phyloP scores from a whole-genome alignment of 441 rosid genomes.

The Flueggea neowawraea region DNA sequence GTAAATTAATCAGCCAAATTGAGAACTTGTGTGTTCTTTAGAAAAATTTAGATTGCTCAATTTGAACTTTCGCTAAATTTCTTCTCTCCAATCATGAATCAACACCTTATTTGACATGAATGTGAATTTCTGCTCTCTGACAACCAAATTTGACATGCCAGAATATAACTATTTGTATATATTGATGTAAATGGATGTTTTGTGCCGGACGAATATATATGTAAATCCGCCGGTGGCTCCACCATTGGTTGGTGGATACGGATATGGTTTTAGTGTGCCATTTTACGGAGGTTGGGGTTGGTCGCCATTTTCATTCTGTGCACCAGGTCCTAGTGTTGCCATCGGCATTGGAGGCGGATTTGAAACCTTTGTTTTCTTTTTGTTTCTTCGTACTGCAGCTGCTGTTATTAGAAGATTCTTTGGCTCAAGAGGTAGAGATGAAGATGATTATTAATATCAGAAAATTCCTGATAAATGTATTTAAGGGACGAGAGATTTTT shows the following conservation, averaged over 20 bases:
- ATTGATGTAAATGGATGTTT: not conserved
- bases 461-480: too few species aligned
- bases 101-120: too few species aligned
- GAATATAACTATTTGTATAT: not conserved
- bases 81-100: too few species aligned
- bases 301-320: constrained; percentile 90
- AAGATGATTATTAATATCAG: constrained; percentile 59
- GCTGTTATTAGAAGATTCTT: constrained; percentile 62
- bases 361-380: constrained; percentile 53
- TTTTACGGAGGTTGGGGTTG: constrained; percentile 83
- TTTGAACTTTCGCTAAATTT: too few species aligned
- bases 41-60: too few species aligned
- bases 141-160: too few species aligned
- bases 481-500: too few species aligned
- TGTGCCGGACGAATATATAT: constrained; percentile 80
- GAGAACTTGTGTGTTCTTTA: too few species aligned
- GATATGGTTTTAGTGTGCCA: constrained; percentile 79
- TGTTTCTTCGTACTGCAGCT: constrained; percentile 77
- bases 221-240: constrained; percentile 84
- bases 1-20: too few species aligned
- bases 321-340: constrained; percentile 81
- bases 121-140: too few species aligned
- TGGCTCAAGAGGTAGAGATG: constrained; percentile 61
- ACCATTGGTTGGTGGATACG: constrained; percentile 88
- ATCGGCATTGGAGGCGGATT: constrained; percentile 85